A percentile compares a stretch with the other conserved stretches of the same genome.
Conservation (phyloP, 331 rosid genomes). For the Malus hybrid region DNA sequence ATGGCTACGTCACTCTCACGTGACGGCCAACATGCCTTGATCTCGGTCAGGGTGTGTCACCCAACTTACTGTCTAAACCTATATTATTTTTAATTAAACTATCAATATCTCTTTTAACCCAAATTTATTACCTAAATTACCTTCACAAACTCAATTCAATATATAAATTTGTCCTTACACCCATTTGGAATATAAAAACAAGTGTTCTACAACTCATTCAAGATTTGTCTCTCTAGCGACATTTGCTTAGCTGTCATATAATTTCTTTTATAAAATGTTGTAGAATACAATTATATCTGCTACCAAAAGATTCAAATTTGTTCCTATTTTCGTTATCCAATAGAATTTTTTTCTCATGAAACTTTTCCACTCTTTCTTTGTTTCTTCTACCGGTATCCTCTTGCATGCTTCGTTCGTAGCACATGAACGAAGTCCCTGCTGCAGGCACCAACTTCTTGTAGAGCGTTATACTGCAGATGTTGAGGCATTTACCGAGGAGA, state of each 20-base stretch:
- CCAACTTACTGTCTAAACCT: no score
- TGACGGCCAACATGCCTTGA: no score
- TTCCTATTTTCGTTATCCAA: neutral
- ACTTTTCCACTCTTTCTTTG: conserved; percentile 33
- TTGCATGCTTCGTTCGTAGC: conserved; percentile 93
- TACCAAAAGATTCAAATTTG: conserved; percentile 4
- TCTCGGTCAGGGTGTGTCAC: no score
- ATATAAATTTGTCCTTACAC: no score
- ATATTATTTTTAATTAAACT: no score
- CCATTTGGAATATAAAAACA: no score
- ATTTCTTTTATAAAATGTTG: conserved; percentile 1
- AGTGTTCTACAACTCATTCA: no score
- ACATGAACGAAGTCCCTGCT: conserved; percentile 94
- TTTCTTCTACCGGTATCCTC: conserved; percentile 59
- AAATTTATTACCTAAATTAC: no score
- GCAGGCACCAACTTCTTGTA: conserved; percentile 95
- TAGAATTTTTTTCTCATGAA: neutral
- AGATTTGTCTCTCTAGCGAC: neutral
- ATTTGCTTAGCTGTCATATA: neutral
- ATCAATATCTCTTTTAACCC: no score
- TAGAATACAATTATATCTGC: neutral
- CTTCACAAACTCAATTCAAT: no score
- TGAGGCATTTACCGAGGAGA: no score
- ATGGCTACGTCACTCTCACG: no score
- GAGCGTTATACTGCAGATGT: neutral